Base-by-base conservation (phyloP, 176 grass and related monocot genomes). In the Cenchrus purpureus region DNA sequence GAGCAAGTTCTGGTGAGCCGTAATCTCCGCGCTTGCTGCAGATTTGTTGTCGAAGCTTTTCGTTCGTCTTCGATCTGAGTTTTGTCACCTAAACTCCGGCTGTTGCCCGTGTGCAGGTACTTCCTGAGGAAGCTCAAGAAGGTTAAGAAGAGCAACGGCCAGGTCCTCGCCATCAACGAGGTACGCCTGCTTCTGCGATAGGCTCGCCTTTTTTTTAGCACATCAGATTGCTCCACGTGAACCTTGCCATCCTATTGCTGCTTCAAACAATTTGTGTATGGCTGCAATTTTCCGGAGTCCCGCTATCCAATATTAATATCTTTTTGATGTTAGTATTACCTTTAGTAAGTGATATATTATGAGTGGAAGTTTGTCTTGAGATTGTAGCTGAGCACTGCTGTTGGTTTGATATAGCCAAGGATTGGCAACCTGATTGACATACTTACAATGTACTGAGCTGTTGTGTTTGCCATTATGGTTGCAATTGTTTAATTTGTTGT, bases 141-240 rank as follows among this genome's bases (percentile, higher is more conserved):
- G 83, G 88, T 95, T 43, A 95, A 95, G 93, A 95, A 95, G 88
- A 95, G 93, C 88, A 95, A 95, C 43, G 93, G 93, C 8, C 93
- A 95, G 84, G 84, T 93, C 79, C 85, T 95, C 6, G 90, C 93
- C 10, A 84, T 92, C 88, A 95, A 95, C 56, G 93, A 95, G 90
- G 93, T 95, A 80, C 37, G 4, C 67, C 34, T 45, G 28, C 12
- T 50, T 32, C 11, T 75, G 25, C 37, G 7, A 37, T 76, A 68
- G 13, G 3, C 52, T 43, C 55, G 12, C 2, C 37, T 9, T 46
- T 46, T 54, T 10, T 65, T 55, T 55, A 57, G 73, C 9, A 7
- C 16, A 19, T 12, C 4, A 4, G 48, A n/a, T 25, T 75, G 34
- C 2, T 56, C 1, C 5, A 49, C 54, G 58, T 15, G 40, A 56